A percentile compares a stretch with the other conserved stretches of the same genome.
Evolutionary conservation across 495 filamentous ascomycete species (phyloP).

Genomic region (Aspergillus biplanus): DNA sequence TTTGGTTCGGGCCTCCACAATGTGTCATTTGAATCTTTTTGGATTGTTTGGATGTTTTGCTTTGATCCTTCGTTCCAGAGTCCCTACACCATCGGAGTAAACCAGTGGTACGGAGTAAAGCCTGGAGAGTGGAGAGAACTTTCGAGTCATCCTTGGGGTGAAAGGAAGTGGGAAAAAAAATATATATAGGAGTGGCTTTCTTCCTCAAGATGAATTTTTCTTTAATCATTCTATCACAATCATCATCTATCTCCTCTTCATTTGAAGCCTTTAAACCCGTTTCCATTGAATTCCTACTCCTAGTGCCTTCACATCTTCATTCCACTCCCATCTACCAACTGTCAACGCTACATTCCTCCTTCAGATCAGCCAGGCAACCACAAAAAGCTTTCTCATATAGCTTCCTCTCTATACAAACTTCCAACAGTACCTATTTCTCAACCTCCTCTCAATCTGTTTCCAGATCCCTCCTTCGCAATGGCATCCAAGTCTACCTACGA

Average conservation of each 20-base stretch:
- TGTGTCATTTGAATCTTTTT: background rate
- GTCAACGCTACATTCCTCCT: conserved; percentile 2
- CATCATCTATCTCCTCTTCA: background rate
- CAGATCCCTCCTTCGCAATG: conserved; percentile 15
- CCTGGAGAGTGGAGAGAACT: background rate
- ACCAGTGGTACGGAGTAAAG: conserved; percentile 12
- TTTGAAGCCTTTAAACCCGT: background rate
- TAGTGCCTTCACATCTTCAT: background rate
- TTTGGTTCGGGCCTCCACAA: background rate
- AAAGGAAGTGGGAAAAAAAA: background rate
- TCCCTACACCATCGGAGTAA: background rate
- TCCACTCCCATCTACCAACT: background rate
- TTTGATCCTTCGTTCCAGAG: background rate
- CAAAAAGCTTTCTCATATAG: background rate
- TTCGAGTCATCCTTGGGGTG: conserved; percentile 3
- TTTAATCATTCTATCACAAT: background rate
- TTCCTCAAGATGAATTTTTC: conserved; percentile 8
- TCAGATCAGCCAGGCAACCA: background rate
- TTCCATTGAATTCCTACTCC: background rate
- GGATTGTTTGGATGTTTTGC: background rate
- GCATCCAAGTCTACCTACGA: conserved; percentile 21
- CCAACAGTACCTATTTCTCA: conserved; percentile 1
- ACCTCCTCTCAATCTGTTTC: background rate
- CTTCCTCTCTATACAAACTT: background rate
- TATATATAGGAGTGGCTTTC: conserved; percentile 16